phyloP scores from a whole-genome alignment of 2,329 filamentous ascomycete species.

The Furcasterigmium furcatum region DNA sequence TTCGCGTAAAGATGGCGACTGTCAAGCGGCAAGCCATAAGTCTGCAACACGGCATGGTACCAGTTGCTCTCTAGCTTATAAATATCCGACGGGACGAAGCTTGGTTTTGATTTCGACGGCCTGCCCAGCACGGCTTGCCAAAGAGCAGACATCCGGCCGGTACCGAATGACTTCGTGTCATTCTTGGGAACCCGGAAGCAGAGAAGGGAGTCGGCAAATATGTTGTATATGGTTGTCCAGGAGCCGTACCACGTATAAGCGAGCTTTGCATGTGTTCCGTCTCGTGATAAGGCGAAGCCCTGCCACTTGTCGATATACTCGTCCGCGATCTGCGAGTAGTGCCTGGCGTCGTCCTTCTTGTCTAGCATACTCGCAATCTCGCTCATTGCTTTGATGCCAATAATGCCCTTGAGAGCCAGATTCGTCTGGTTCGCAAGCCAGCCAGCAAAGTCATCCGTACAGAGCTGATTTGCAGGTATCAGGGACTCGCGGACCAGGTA shows the following conservation, averaged over 20 bases:
- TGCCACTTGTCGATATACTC: constrained; percentile 71
- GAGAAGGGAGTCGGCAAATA: constrained; percentile 72
- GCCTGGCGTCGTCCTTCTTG: constrained; percentile 52
- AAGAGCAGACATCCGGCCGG: too few relatives aligned
- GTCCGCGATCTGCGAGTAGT: constrained; percentile 62
- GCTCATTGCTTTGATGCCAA: constrained; percentile 76
- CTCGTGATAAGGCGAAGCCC: constrained; percentile 64
- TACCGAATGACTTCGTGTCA: too few relatives aligned
- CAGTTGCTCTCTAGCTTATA: constrained; percentile 79
- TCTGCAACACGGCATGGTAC: constrained; percentile 77
- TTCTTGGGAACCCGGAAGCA: constrained; percentile 64
- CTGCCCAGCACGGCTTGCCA: constrained; percentile 13
- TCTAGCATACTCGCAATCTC: constrained; percentile 60
- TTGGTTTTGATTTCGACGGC: constrained; percentile 16
- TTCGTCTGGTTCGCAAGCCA: constrained; percentile 74
- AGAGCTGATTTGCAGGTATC: constrained; percentile 68
- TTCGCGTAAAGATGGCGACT: constrained; percentile 82
- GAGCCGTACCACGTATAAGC: constrained; percentile 80
- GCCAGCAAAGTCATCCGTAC: constrained; percentile 76
- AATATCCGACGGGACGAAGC: constrained; percentile 70
- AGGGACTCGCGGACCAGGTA: constrained; percentile 70
- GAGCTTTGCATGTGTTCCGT: constrained; percentile 70
- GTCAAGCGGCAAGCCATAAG: constrained; percentile 80
- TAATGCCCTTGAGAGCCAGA: constrained; percentile 71
- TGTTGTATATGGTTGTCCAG: constrained; percentile 78